Evolutionary conservation across 768 basidiomycete genomes (phyloP).

Genomic region (Agaricus subrufescens): DNA sequence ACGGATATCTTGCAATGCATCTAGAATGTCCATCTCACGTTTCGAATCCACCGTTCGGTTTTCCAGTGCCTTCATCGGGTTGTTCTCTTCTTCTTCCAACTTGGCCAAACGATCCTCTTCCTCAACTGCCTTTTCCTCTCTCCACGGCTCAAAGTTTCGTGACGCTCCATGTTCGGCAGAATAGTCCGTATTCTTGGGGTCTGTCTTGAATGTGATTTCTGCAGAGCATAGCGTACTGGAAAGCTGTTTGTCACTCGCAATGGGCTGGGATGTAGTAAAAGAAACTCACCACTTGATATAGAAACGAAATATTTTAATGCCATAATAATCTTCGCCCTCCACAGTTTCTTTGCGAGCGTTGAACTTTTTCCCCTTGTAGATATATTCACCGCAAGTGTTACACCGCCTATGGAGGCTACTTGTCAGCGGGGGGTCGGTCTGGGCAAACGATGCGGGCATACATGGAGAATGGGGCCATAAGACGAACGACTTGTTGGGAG

Average conservation of each 20-base stretch:
- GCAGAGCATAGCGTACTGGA: slow-evolving; percentile 89
- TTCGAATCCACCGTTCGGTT: slow-evolving; percentile 89
- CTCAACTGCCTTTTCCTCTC: slow-evolving; percentile 72
- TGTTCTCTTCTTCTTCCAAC: slow-evolving; percentile 89
- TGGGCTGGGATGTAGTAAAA: neutral
- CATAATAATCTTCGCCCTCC: slow-evolving; percentile 94
- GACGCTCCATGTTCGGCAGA: slow-evolving; percentile 93
- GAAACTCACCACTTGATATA: slow-evolving; percentile 81
- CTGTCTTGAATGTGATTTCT: slow-evolving; percentile 99
- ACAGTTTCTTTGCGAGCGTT: slow-evolving; percentile 99
- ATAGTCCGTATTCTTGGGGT: slow-evolving; percentile 97
- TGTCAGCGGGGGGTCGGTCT: slow-evolving; percentile 3
- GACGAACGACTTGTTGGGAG: slow-evolving; percentile 94
- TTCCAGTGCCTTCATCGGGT: slow-evolving; percentile 96
- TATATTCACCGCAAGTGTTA: slow-evolving; percentile 96
- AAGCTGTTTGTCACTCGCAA: slow-evolving; percentile 8
- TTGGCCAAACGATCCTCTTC: slow-evolving; percentile 83
- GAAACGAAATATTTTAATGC: slow-evolving; percentile 94
- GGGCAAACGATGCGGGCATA: slow-evolving; percentile 27
- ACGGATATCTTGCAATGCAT: slow-evolving; percentile 90
- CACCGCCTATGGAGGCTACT: slow-evolving; percentile 57
- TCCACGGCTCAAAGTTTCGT: slow-evolving; percentile 97
- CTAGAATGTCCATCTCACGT: slow-evolving; percentile 97
- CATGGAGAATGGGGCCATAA: slow-evolving; percentile 99
- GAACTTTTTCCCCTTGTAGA: slow-evolving; percentile 99